Evolutionary conservation across 108 stramenopile species (phyloP), one percentile per base, ranked within the genome.

Genomic region (Nitzschia palea): DNA sequence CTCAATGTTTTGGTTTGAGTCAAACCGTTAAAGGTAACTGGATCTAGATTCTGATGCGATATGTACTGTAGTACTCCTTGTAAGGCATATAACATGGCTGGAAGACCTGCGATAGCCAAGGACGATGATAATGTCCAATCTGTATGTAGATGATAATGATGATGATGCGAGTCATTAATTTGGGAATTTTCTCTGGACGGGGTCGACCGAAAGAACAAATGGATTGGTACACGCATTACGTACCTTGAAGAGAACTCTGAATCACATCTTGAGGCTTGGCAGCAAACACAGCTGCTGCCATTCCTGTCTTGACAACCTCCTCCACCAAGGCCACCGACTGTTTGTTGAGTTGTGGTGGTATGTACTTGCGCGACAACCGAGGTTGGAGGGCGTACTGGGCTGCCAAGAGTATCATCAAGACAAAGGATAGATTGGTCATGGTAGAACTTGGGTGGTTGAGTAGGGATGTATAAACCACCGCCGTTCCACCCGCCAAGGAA

Each of bases 381-480:
- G 96, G 96, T 60, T 96, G 95, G 29, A 91, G 64, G 17, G 83
- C 93, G 53, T 82, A 96, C 56, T 97, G 95, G n/a, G 95, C 40
- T 2, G 96, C 85, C 23, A 94, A 68, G 10, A 94, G 63, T 54
- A 78, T 35, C 85, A 93, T 81, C 44, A 72, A 86, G 12, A 78
- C 26, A 14, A 87, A 65, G 36, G 85, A 80, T 6, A 78, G 58
- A 15, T 80, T 61, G 0, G 81, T 76, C 27, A 89, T 53, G 22
- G 65, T 71, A 0, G 65, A 68, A 45, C 40, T 65, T 34, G 70
- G 44, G 54, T 71, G 70, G 15, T 52, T 35, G 30, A 78, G 52
- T 12, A 67, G 23, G 18, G 68, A 52, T 27, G 63, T 53, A 36
- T 73, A 79, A 4, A 74, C 55, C 25, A 56, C 52, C 33, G 58